These are phyloP conservation scores for Angomonas deanei DNA, from an alignment of 208 protist species.

Conservation along the genomic window DNA sequence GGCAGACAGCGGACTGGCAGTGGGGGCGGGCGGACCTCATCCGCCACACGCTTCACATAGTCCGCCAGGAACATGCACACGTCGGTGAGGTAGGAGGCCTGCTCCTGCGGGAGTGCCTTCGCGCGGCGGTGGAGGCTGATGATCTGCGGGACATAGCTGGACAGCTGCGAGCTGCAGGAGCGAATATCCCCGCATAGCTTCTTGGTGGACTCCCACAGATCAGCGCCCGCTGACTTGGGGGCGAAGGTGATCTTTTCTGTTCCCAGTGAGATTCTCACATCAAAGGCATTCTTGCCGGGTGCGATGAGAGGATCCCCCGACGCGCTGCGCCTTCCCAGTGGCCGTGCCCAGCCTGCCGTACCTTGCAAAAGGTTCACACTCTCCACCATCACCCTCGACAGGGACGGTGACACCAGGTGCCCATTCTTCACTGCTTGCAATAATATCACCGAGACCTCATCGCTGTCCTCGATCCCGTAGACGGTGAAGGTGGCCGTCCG, in stretches of 20 bases:
- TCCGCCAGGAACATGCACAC: slow-evolving; percentile 26
- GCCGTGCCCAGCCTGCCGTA: slow-evolving; percentile 2
- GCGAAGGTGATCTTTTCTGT: slow-evolving; percentile 1
- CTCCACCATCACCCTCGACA: slow-evolving; percentile 4
- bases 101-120: slow-evolving; percentile 10
- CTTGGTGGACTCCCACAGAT: slow-evolving; percentile 15
- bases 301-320: slow-evolving; percentile 6
- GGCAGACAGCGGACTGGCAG: slow-evolving; percentile 20
- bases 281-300: slow-evolving; percentile 9
- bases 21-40: slow-evolving; percentile 13
- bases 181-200: slow-evolving; percentile 19
- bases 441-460: slow-evolving; percentile 31
- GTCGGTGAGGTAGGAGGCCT: slow-evolving; percentile 20
- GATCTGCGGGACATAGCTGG: slow-evolving; percentile 29
- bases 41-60: slow-evolving; percentile 30
- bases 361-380: background rate
- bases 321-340: background rate
- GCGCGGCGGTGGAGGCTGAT: slow-evolving; percentile 29
- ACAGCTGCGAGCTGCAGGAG: slow-evolving; percentile 37
- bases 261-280: slow-evolving; percentile 14
- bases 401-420: slow-evolving; percentile 18
- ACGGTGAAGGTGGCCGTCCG: slow-evolving; percentile 16
- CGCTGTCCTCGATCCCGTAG: slow-evolving; percentile 31
- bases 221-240: slow-evolving; percentile 3
- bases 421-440: slow-evolving; percentile 37